Evolutionary conservation across 2,329 filamentous ascomycete genomes (phyloP).

Genomic region (Orbilia oligospora): DNA sequence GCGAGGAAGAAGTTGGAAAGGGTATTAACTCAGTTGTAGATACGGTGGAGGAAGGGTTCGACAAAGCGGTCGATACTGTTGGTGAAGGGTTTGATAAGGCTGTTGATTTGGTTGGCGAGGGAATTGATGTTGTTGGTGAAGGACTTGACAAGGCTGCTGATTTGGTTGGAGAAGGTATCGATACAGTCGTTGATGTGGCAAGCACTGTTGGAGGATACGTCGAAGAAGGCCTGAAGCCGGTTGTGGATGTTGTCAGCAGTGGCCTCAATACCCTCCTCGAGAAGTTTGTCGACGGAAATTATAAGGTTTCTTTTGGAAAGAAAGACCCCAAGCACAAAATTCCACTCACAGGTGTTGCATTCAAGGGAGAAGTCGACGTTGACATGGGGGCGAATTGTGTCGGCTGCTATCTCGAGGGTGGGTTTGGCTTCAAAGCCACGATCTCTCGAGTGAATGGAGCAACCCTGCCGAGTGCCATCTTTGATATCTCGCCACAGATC

Average conservation of each 20-base stretch:
- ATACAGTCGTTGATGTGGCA: constrained; percentile 1
- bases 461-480: constrained; percentile 3
- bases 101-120: background rate
- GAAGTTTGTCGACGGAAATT: constrained; percentile 23
- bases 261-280: constrained; percentile 8
- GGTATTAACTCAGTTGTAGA: background rate
- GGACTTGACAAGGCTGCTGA: background rate
- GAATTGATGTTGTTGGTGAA: background rate
- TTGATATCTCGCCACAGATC: constrained; percentile 9
- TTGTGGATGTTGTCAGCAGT: constrained; percentile 14
- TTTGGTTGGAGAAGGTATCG: background rate
- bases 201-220: constrained; percentile 6
- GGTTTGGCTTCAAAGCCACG: constrained; percentile 8
- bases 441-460: constrained; percentile 10
- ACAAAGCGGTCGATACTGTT: background rate
- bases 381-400: constrained; percentile 8
- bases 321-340: constrained; percentile 24
- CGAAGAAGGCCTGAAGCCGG: constrained; percentile 4
- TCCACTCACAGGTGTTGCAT: background rate
- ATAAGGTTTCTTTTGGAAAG: constrained; percentile 13
- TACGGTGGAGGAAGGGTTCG: background rate
- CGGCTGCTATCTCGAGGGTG: constrained; percentile 33
- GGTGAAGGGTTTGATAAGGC: background rate
- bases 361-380: background rate
- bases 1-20: background rate